Evolutionary conservation across 805 yeast species (phyloP), one percentile per base, ranked within the genome.

Genomic region (Candida vartiovaarae): DNA sequence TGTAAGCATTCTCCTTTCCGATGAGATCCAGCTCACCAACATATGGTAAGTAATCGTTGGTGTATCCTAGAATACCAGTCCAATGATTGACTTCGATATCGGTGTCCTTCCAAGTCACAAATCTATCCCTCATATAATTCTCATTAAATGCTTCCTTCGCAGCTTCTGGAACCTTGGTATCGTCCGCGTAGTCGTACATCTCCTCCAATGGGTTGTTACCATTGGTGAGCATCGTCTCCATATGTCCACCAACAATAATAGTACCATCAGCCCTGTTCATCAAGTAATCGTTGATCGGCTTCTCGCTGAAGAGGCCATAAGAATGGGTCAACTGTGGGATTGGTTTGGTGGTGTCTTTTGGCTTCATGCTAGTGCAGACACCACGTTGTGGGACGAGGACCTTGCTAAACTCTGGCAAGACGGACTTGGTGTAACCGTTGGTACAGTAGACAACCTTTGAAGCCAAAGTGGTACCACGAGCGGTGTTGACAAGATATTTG

Each of bases 41-140:
- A 40, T 64, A 62, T 3, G 78, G 77, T 26, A 63, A 43, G 4
- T 45, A 50, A 47, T 71, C 74, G 28, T 61, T 60, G 4, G 75
- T 57, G 49, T 62, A 71, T 4, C 76, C 78, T 56, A 71, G 56
- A n/a, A 72, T 69, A 25, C 78, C 78, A 28, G 70, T 52, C 78
- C 78, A 73, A 8, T 56, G 46, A 28, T 54, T 51, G 15, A 59
- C 55, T 15, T 55, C 48, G 6, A 59, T 48, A 20, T 55, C 44
- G 4, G 54, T 46, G 30, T 50, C 48, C 47, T 61, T 56, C 70
- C 70, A 65, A 9, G 66, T 59, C 34, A 59, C 49, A 47, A 60
- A 68, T 32, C 45, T 50, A 7, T 54, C 46, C 29, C 48, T 48
- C 69, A 67, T 65, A 42, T 59, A 67, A 28, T 41, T 10, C 32